phyloP scores from a whole-genome alignment of 805 yeast species.

The Schwanniomyces occidentalis region DNA sequence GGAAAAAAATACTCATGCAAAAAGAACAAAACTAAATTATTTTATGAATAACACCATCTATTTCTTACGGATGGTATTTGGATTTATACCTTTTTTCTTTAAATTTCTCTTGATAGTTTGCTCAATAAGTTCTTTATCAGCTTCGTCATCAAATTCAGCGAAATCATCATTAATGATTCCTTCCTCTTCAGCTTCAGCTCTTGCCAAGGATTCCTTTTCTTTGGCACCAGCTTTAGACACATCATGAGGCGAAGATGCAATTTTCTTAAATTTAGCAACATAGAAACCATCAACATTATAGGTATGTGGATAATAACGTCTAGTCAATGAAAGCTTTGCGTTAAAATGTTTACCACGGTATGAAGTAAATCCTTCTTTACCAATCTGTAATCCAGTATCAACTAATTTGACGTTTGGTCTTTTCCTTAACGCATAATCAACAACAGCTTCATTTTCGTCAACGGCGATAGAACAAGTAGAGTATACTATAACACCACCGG shows the following conservation, averaged over 20 bases:
- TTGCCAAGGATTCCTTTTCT: slow-evolving; percentile 80
- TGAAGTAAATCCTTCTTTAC: slow-evolving; percentile 93
- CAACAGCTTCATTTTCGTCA: slow-evolving; percentile 97
- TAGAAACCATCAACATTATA: slow-evolving; percentile 98
- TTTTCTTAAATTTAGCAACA: slow-evolving; percentile 95
- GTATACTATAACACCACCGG: slow-evolving; percentile 93
- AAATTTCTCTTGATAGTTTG: slow-evolving; percentile 64
- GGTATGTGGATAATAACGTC: slow-evolving; percentile 97
- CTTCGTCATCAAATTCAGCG: slow-evolving; percentile 75
- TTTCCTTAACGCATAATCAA: slow-evolving; percentile 94
- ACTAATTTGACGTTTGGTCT: slow-evolving; percentile 95
- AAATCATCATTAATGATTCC: slow-evolving; percentile 85
- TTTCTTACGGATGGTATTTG: slow-evolving; percentile 37
- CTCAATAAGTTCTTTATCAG: slow-evolving; percentile 70
- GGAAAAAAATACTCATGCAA: slow-evolving; percentile 4
- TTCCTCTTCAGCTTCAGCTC: slow-evolving; percentile 79
- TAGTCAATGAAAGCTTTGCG: slow-evolving; percentile 71
- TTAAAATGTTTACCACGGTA: slow-evolving; percentile 92
- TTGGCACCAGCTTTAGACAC: slow-evolving; percentile 83
- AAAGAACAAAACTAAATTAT: not conserved
- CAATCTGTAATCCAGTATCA: slow-evolving; percentile 88
- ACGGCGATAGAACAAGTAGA: slow-evolving; percentile 98
- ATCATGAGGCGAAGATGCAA: slow-evolving; percentile 82
- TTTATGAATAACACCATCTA: not conserved
- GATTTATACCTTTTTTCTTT: slow-evolving; percentile 73